Base-by-base conservation (phyloP, 1,284 basidiomycete genomes). In the Sporisorium graminicola region DNA sequence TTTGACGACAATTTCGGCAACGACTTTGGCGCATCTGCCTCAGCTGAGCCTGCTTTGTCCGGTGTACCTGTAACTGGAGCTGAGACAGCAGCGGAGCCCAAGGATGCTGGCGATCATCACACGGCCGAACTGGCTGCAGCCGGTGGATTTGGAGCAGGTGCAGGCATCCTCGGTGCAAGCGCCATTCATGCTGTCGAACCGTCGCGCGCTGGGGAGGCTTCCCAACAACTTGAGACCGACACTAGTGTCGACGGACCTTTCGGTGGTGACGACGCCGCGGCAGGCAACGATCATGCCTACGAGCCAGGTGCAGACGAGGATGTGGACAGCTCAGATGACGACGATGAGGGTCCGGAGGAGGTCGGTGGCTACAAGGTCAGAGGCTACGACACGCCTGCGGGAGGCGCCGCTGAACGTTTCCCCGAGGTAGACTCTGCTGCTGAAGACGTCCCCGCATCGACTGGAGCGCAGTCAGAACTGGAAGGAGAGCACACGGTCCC, bases 1-100 rank as follows among this genome's bases (percentile, higher is more conserved):
- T 76, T 77, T 51, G 81, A 80, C 54, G 78, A 81, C 61, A 80
- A 77, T 53, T 86, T 86, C 67, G 85, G 81, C 26, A 77, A 84
- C 47, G 82, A 82, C 58, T 79, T 86, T 44, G 79, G 77, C 33
- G 65, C 72, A 20, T 43, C 58, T 29, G 58, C 77, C 24, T 50
- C 52, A 13, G 49, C 68, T 8, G 63, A 52, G 3, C 58, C 64
- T 9, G 27, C 47, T 35, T 29, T 46, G 6, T 27, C 65, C 35
- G 53, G 57, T 2, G 55, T 33, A 18, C 37, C 35, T 2, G 4
- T 29, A 14, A 27, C 29, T 3, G 16, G 49, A 18, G 37, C 66
- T 20, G 63, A 49, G 26, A 49, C 66, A 5, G 57, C 20, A 31
- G 46, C 57, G 29, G 65, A 33, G 9, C 35, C 46, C 65, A 87